Conservation (phyloP, 768 basidiomycete genomes). For the Kwoniella pini region DNA sequence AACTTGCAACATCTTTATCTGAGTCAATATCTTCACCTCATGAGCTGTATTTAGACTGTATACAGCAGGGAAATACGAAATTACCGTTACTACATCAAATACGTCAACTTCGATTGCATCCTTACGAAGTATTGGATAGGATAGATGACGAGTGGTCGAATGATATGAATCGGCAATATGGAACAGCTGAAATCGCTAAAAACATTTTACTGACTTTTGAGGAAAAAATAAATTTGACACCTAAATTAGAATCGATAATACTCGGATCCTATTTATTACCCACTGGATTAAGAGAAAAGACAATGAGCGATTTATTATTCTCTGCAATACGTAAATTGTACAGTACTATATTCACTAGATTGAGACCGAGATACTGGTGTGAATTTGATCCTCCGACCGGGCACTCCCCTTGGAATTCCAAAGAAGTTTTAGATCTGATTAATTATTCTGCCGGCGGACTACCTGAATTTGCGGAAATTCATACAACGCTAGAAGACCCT, state of each 20-base stretch:
- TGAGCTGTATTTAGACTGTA: neutral
- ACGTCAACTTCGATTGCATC: neutral
- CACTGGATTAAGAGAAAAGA: neutral
- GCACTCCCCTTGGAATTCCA: neutral
- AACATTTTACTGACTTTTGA: neutral
- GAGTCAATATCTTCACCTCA: neutral
- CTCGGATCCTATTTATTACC: neutral
- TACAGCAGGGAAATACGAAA: constrained; percentile 5
- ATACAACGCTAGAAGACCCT: constrained; percentile 2
- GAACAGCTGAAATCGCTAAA: neutral
- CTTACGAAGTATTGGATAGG: neutral
- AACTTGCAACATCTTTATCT: neutral
- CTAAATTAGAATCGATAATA: neutral
- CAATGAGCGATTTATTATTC: neutral
- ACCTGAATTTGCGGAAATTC: neutral
- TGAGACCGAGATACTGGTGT: neutral
- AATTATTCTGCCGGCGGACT: neutral
- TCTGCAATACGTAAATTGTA: neutral
- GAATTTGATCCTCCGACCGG: neutral
- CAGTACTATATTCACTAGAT: neutral
- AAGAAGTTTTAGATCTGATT: neutral
- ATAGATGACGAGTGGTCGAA: neutral
- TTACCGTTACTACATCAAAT: constrained; percentile 4
- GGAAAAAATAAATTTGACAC: neutral
- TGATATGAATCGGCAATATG: neutral